A percentile compares a stretch with the other conserved stretches of the same genome.
phyloP scores from a whole-genome alignment of 2,329 filamentous ascomycete species.

The Fonsecaea pedrosoi region DNA sequence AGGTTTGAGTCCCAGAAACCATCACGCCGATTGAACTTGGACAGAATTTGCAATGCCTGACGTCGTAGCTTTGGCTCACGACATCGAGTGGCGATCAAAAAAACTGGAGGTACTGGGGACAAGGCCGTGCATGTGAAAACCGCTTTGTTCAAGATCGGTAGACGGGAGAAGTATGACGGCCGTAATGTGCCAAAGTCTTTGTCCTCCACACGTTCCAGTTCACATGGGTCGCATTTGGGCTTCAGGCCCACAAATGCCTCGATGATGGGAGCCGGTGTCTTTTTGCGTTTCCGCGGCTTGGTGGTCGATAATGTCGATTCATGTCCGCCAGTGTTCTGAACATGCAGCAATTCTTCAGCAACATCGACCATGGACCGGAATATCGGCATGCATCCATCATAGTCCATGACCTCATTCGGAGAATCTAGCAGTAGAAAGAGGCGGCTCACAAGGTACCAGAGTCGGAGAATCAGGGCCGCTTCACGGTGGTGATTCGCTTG shows the following conservation, averaged over 20 bases:
- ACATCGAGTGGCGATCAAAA: constrained; percentile 5
- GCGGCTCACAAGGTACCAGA: not conserved
- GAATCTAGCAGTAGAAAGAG: constrained; percentile 11
- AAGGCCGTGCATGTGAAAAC: constrained; percentile 11
- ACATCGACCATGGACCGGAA: constrained; percentile 14
- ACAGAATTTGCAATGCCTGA: constrained; percentile 8
- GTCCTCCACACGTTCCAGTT: not conserved
- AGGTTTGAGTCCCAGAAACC: constrained; percentile 12
- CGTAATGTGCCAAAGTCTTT: constrained; percentile 4
- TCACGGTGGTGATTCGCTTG: constrained; percentile 3
- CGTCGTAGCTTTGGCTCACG: constrained; percentile 10
- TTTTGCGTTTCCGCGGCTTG: not conserved
- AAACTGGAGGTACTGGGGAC: constrained; percentile 6
- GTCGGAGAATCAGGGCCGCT: constrained; percentile 5
- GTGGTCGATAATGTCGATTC: not conserved
- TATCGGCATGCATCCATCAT: constrained; percentile 8
- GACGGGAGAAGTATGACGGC: constrained; percentile 12
- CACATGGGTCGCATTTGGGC: constrained; percentile 1
- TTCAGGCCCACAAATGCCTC: constrained; percentile 4
- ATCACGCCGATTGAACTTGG: constrained; percentile 13
- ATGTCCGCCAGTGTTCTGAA: not conserved
- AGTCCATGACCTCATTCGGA: constrained; percentile 13
- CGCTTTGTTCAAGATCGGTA: constrained; percentile 3
- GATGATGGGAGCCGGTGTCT: not conserved
- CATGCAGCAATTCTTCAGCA: constrained; percentile 3